These are phyloP conservation scores for Mycena capillaripes DNA, from an alignment of 768 basidiomycete species.

Conservation along the genomic window DNA sequence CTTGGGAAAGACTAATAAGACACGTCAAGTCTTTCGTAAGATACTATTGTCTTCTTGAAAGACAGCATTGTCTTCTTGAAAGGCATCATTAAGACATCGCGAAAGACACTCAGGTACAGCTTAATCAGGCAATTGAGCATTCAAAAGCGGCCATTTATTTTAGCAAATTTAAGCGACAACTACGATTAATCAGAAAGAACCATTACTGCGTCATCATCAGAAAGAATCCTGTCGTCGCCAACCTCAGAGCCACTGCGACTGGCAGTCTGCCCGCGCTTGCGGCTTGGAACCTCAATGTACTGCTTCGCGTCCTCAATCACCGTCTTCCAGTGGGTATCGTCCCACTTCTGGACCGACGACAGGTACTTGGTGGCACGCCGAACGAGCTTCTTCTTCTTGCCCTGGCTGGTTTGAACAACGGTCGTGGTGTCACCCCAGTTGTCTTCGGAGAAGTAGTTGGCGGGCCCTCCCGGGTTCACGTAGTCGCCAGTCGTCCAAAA, in stretches of 20 bases:
- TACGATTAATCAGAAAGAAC: neutral
- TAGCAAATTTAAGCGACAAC: neutral
- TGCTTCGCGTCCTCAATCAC: neutral
- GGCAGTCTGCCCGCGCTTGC: neutral
- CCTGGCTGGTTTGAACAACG: neutral
- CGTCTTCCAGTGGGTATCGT: neutral
- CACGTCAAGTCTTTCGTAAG: neutral
- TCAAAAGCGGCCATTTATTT: neutral
- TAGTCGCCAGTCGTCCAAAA: conserved; percentile 13
- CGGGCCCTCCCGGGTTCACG: neutral
- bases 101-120: neutral
- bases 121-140: neutral
- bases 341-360: neutral
- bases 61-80: neutral
- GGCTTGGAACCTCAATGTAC: neutral
- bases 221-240: neutral
- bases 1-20: conserved; percentile 6
- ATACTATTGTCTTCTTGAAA: neutral
- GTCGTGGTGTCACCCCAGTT: conserved; percentile 4
- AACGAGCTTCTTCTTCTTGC: neutral
- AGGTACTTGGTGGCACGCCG: conserved; percentile 18
- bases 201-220: neutral
- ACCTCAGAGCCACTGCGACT: neutral
- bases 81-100: neutral
- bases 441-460: conserved; percentile 7